Percentiles rank a stretch among this genome's conserved stretches.
phyloP scores from a whole-genome alignment of 2,329 filamentous ascomycete genomes.

The Aspergillus tubingensis region DNA sequence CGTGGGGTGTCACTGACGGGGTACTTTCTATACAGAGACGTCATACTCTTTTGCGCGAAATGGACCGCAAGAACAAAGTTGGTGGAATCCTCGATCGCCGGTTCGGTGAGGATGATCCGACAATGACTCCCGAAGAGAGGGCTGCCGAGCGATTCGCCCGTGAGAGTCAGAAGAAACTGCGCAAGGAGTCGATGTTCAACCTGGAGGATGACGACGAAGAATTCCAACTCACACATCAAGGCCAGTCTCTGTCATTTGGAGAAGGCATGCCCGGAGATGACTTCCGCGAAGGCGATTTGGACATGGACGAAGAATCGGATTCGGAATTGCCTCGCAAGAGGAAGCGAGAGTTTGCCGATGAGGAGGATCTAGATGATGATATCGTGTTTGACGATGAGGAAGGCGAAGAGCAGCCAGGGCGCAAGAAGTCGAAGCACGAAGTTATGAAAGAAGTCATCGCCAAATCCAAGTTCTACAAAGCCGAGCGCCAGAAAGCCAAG shows the following conservation, averaged over 20 bases:
- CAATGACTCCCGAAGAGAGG: slow-evolving; percentile 89
- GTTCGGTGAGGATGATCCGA: slow-evolving; percentile 93
- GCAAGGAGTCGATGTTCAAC: slow-evolving; percentile 81
- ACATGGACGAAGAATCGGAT: slow-evolving; percentile 60
- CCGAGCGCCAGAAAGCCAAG: slow-evolving; percentile 87
- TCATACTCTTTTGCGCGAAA: slow-evolving; percentile 82
- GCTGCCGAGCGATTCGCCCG: slow-evolving; percentile 87
- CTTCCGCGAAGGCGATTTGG: slow-evolving; percentile 75
- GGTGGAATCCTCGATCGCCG: slow-evolving; percentile 90
- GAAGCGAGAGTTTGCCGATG: slow-evolving; percentile 48
- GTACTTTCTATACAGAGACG: slow-evolving; percentile 57
- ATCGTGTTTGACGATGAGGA: slow-evolving; percentile 48
- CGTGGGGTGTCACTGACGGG: slow-evolving; percentile 12
- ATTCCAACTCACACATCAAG: slow-evolving; percentile 77
- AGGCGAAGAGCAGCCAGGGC: slow-evolving; percentile 65
- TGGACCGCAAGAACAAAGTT: slow-evolving; percentile 85
- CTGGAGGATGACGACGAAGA: slow-evolving; percentile 79
- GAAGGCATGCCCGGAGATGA: slow-evolving; percentile 63
- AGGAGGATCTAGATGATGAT: slow-evolving; percentile 24
- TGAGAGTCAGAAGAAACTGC: slow-evolving; percentile 79
- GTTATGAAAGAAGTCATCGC: slow-evolving; percentile 98
- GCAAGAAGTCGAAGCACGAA: slow-evolving; percentile 93
- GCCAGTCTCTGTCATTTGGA: slow-evolving; percentile 70
- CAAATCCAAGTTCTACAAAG: slow-evolving; percentile 94
- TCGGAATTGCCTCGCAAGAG: slow-evolving; percentile 54